These are phyloP conservation scores for Euphorbia tirucalli DNA, from an alignment of 345 rosid species.

Conservation along the genomic window DNA sequence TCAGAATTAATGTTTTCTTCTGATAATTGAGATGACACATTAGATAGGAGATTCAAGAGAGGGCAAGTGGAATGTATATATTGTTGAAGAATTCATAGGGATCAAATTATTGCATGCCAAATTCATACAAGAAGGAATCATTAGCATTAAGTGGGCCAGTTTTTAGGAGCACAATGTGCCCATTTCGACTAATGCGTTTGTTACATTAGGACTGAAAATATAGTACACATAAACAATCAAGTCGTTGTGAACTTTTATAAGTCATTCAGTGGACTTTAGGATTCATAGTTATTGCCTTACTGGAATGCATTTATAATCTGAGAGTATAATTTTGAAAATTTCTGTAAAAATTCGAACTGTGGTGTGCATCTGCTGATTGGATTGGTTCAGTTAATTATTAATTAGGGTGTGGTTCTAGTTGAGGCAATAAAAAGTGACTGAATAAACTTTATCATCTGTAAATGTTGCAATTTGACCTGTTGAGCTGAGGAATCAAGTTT, in stretches of 20 bases:
- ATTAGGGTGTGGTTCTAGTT: background rate
- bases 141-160: background rate
- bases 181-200: background rate
- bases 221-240: background rate
- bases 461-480: background rate
- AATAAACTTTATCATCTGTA: background rate
- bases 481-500: background rate
- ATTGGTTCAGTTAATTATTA: background rate
- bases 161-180: background rate
- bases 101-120: background rate
- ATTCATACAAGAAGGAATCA: background rate
- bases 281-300: background rate
- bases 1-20: background rate
- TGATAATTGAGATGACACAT: background rate
- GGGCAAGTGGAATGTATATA: background rate
- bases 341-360: background rate
- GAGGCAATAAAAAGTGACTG: background rate
- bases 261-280: background rate
- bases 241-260: background rate
- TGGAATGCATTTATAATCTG: background rate
- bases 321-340: background rate
- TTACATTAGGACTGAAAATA: too few species aligned
- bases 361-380: background rate
- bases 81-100: background rate
- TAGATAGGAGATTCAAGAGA: background rate